A percentile compares a stretch with the other conserved stretches of the same genome.
These are phyloP conservation scores for Mariannaea sp. DNA, from an alignment of 2,329 filamentous ascomycete genomes.

Conservation along the genomic window DNA sequence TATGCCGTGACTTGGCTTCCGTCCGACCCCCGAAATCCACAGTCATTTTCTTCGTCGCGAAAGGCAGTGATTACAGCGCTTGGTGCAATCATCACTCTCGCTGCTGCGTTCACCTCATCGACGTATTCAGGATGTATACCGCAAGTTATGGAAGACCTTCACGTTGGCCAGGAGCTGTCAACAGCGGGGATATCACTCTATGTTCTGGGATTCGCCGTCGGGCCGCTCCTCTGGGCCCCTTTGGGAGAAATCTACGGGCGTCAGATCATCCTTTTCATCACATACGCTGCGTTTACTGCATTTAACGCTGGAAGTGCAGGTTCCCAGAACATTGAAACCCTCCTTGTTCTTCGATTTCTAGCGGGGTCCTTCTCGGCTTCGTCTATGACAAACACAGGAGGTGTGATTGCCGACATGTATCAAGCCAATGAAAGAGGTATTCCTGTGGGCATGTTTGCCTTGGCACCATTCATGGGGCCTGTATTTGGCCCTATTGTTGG, in stretches of 20 bases:
- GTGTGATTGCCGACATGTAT: slow-evolving; percentile 80
- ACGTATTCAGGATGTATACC: slow-evolving; percentile 5
- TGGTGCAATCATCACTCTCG: slow-evolving; percentile 10
- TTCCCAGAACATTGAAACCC: slow-evolving; percentile 70
- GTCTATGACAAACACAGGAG: slow-evolving; percentile 80
- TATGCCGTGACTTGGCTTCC: slow-evolving; percentile 4
- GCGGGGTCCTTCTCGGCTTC: slow-evolving; percentile 81
- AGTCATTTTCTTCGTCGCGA: neutral
- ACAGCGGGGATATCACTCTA: slow-evolving; percentile 24
- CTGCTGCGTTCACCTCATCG: slow-evolving; percentile 6
- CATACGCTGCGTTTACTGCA: slow-evolving; percentile 69
- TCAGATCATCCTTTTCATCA: slow-evolving; percentile 57
- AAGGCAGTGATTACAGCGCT: slow-evolving; percentile 7
- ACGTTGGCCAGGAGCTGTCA: slow-evolving; percentile 1
- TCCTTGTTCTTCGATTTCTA: slow-evolving; percentile 74
- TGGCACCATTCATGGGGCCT: slow-evolving; percentile 75
- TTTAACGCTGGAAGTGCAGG: slow-evolving; percentile 79
- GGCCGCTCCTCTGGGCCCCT: slow-evolving; percentile 75
- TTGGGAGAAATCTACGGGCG: slow-evolving; percentile 74
- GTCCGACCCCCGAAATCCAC: slow-evolving; percentile 5
- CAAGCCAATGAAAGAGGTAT: slow-evolving; percentile 77
- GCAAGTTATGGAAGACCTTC: neutral
- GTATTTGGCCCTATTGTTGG: slow-evolving; percentile 59
- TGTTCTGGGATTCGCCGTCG: slow-evolving; percentile 57
- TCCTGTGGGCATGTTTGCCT: slow-evolving; percentile 80